A percentile compares a stretch with the other conserved stretches of the same genome.
Evolutionary conservation across 1,139 yeast species (phyloP).

Genomic region (Meyerozyma athensensis): DNA sequence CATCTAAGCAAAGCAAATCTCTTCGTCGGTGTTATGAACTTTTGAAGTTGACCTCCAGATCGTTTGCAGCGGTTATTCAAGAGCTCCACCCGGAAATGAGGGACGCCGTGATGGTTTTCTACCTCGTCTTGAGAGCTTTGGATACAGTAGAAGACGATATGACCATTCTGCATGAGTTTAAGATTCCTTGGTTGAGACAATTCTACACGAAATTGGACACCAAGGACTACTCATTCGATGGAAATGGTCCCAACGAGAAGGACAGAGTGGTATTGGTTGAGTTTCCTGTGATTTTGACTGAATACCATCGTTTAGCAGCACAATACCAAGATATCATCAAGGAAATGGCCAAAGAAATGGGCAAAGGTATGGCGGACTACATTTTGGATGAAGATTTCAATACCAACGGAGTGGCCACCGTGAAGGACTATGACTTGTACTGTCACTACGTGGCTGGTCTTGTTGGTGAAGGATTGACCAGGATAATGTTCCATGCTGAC

Average conservation of each 20-base stretch:
- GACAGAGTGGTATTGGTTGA: slow-evolving; percentile 78
- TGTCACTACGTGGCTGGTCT: slow-evolving; percentile 98
- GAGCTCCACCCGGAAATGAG: slow-evolving; percentile 90
- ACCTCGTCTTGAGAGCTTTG: slow-evolving; percentile 79
- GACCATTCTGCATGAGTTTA: slow-evolving; percentile 66
- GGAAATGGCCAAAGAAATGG: slow-evolving; percentile 81
- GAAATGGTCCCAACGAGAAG: slow-evolving; percentile 68
- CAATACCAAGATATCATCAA: slow-evolving; percentile 74
- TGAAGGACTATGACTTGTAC: slow-evolving; percentile 80
- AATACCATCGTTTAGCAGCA: slow-evolving; percentile 68
- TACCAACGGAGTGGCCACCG: slow-evolving; percentile 69
- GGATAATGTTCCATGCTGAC: slow-evolving; percentile 65
- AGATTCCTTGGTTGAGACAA: slow-evolving; percentile 67
- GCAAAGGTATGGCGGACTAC: slow-evolving; percentile 97
- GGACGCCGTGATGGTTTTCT: slow-evolving; percentile 76
- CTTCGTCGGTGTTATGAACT: slow-evolving; percentile 66
- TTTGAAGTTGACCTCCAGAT: slow-evolving; percentile 70
- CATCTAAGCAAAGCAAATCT: slow-evolving; percentile 37
- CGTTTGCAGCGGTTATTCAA: slow-evolving; percentile 87
- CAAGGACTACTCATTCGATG: slow-evolving; percentile 78
- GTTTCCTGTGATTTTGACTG: slow-evolving; percentile 63
- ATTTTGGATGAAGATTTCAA: slow-evolving; percentile 76
- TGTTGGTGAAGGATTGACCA: slow-evolving; percentile 93
- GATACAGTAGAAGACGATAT: slow-evolving; percentile 98
- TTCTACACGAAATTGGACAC: slow-evolving; percentile 62